These are phyloP conservation scores for Nicotiana otophora DNA, from an alignment of 257 asterid genomes.

Conservation along the genomic window DNA sequence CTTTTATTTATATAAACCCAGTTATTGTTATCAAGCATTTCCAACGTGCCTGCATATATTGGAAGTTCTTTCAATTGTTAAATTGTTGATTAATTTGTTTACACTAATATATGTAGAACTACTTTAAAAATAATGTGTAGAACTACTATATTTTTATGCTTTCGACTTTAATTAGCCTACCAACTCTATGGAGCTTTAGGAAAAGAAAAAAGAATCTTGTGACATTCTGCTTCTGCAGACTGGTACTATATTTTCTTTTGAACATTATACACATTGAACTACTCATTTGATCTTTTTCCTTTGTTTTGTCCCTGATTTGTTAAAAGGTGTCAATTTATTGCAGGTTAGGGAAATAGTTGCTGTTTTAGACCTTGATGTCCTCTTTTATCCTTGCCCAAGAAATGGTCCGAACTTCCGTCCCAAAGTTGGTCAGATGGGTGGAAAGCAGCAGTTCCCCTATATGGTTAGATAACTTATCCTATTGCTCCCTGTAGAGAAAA, in stretches of 20 bases:
- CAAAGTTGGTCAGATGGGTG: constrained; percentile 77
- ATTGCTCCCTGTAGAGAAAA: constrained; percentile 7
- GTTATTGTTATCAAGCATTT: background rate
- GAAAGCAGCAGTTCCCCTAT: constrained; percentile 78
- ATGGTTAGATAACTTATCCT: constrained; percentile 45
- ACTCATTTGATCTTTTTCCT: background rate
- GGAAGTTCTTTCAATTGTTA: background rate
- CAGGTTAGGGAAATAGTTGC: constrained; percentile 93
- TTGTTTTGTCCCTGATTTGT: background rate
- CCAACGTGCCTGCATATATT: background rate
- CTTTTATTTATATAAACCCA: background rate
- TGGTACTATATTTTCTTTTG: background rate
- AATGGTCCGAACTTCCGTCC: constrained; percentile 90
- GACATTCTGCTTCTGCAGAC: background rate
- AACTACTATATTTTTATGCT: background rate
- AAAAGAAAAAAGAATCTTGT: background rate
- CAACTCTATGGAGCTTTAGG: background rate
- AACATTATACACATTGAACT: background rate
- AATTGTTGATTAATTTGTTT: background rate
- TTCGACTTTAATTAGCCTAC: background rate
- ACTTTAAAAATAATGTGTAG: background rate
- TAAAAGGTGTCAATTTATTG: background rate
- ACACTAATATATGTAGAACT: background rate
- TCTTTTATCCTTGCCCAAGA: constrained; percentile 91
- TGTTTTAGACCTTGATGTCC: constrained; percentile 79